A percentile compares a stretch with the other conserved stretches of the same genome.
phyloP scores from a whole-genome alignment of 352 stramenopile species.

The Ophiocytium majus region DNA sequence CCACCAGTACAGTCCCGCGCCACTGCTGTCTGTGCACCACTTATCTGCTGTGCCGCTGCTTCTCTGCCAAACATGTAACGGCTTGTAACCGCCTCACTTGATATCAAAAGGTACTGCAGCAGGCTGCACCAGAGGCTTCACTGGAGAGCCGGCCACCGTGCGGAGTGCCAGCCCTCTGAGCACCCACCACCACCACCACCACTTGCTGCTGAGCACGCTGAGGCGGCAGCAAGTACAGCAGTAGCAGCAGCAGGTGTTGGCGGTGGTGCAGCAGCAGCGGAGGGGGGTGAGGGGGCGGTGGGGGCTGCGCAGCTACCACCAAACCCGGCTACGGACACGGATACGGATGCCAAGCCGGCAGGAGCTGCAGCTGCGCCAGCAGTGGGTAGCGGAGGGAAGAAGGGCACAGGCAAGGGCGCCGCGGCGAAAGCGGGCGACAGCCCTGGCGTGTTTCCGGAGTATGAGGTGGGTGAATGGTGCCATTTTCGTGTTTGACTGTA shows the following conservation, averaged over 20 bases:
- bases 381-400: too few relatives aligned
- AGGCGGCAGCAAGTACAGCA: background rate
- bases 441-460: slow-evolving; percentile 25
- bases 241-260: background rate
- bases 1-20: too few relatives aligned
- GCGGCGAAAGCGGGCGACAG: background rate
- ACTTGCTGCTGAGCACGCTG: background rate
- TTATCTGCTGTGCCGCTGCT: too few relatives aligned
- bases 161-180: slow-evolving; percentile 9
- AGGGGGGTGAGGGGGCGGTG: too few relatives aligned
- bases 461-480: slow-evolving; percentile 19
- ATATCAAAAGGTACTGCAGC: slow-evolving; percentile 52
- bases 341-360: too few relatives aligned
- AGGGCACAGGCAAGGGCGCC: background rate
- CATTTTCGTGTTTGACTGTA: too few relatives aligned
- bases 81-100: too few relatives aligned
- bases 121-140: slow-evolving; percentile 48
- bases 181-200: background rate
- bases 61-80: too few relatives aligned
- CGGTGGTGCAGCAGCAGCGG: background rate
- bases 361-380: too few relatives aligned
- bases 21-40: too few relatives aligned
- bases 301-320: too few relatives aligned
- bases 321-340: too few relatives aligned
- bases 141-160: slow-evolving; percentile 33